Evolutionary conservation across 179 eudicot species (phyloP).

Genomic region (Spinacia oleracea): DNA sequence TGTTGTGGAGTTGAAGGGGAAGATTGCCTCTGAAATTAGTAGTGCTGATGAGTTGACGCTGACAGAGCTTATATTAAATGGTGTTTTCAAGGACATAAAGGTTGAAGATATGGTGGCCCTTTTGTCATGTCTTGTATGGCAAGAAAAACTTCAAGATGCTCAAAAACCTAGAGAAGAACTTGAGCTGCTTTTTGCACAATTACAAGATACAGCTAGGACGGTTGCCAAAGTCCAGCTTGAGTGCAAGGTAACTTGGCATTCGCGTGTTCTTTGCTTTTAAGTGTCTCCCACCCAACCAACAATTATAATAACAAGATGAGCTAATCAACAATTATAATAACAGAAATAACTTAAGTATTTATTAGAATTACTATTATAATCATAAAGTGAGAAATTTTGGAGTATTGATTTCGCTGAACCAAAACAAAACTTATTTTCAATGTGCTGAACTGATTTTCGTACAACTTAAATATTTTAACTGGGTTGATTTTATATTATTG

Average conservation of each 20-base stretch:
- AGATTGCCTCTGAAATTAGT: slow-evolving; percentile 95
- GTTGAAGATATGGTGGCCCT: slow-evolving; percentile 93
- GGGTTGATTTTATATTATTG: too few relatives aligned
- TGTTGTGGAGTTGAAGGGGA: slow-evolving; percentile 92
- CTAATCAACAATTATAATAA: too few relatives aligned
- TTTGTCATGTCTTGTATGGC: slow-evolving; percentile 95
- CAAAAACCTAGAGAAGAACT: slow-evolving; percentile 93
- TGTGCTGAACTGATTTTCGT: too few relatives aligned
- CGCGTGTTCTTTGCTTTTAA: not conserved
- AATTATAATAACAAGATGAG: too few relatives aligned
- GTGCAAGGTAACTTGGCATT: slow-evolving; percentile 61
- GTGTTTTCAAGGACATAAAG: slow-evolving; percentile 77
- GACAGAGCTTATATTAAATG: slow-evolving; percentile 91
- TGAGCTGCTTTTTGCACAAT: slow-evolving; percentile 66
- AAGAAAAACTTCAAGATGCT: slow-evolving; percentile 90
- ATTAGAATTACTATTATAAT: too few relatives aligned
- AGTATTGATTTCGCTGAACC: too few relatives aligned
- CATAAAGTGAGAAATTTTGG: too few relatives aligned
- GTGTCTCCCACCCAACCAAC: too few relatives aligned
- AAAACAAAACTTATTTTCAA: too few relatives aligned
- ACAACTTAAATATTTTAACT: too few relatives aligned
- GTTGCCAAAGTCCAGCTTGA: slow-evolving; percentile 93
- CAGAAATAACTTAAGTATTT: too few relatives aligned
- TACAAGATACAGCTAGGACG: slow-evolving; percentile 84
- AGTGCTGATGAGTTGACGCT: slow-evolving; percentile 94